Base-by-base conservation (phyloP, 805 yeast genomes). In the Debaryomyces tyrocola region DNA sequence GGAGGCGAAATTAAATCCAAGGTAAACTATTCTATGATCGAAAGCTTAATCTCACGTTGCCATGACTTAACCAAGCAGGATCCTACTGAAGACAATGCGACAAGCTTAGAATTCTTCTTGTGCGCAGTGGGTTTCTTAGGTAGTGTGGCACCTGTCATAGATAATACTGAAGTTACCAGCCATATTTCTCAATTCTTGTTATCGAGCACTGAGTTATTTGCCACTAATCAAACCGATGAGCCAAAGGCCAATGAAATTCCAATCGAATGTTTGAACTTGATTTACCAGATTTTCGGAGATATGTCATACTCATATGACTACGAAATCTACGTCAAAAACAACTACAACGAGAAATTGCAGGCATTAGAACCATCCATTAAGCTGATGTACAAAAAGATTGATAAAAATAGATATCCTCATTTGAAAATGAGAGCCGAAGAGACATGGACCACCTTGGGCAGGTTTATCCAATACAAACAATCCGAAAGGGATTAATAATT, bases 201-300 rank as follows among this genome's bases (percentile, higher is more conserved):
- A 54, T 60, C 34, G 46, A 66, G 49, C 15, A 52, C 57, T 14
- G 50, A 51, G 33, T 28, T 39, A 6, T 55, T 54, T 39, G 14
- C 28, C 2, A 10, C 28, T 11, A n/a, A 39, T 10, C 42, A 35
- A 28, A 43, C 56, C 15, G 51, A 65, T 3, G 58, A 69, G 1
- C 60, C 72, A 1, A 47, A 50, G 31, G 61, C 63, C 1, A 50
- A 58, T n/a, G 75, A 70, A 49, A 62, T 82, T 9, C 66, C 82
- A 4, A 63, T 82, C 35, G 92, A 85, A 50, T 68, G 84, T 20
- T 63, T 88, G 18, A 85, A 88, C 56, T 70, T 80, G 2, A 57
- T 90, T 5, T 89, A 82, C 64, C 97, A 90, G 49, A 73, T 90
- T 6, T 94, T 85, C 66, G 87, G 87, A 11, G 98, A 94, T 66